phyloP scores from a whole-genome alignment of 805 yeast species.

The Saturnispora besseyi region DNA sequence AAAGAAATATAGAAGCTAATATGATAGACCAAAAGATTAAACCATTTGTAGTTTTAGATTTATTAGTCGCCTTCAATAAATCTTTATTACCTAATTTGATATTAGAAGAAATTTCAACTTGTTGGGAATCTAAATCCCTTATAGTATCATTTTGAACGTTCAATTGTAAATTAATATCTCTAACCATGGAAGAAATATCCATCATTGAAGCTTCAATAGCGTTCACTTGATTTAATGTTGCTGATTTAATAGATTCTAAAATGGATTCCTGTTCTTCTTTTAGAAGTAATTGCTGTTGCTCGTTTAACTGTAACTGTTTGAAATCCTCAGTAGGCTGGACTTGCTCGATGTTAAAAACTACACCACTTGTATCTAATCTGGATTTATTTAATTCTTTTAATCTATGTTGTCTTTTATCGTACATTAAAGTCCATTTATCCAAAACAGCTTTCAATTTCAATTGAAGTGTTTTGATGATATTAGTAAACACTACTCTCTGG shows the following conservation, averaged over 20 bases:
- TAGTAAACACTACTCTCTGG: conserved; percentile 37
- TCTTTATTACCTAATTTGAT: conserved; percentile 64
- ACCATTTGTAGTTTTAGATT: conserved; percentile 54
- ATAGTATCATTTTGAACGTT: conserved; percentile 66
- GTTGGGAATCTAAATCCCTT: conserved; percentile 51
- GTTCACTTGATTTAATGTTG: conserved; percentile 51
- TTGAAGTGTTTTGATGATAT: conserved; percentile 41
- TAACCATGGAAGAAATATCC: conserved; percentile 68
- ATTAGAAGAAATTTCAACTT: conserved; percentile 56
- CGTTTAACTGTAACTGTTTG: conserved; percentile 27
- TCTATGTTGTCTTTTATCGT: conserved; percentile 38
- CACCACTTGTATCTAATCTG: conserved; percentile 19
- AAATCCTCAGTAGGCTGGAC: conserved; percentile 23
- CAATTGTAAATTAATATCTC: conserved; percentile 66
- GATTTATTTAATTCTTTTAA: conserved; percentile 31
- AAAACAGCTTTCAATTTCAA: conserved; percentile 35
- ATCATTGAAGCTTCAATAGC: conserved; percentile 52
- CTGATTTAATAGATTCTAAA: conserved; percentile 43
- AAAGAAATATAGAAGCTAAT: conserved; percentile 44
- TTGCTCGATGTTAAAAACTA: conserved; percentile 12
- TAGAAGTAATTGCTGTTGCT: conserved; percentile 50
- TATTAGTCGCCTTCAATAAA: conserved; percentile 55
- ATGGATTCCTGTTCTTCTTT: conserved; percentile 51
- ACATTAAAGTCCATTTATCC: conserved; percentile 39
- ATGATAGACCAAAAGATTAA: conserved; percentile 48